Percentiles rank a stretch among this genome's conserved stretches.
Conservation (phyloP, 2,329 filamentous ascomycete species). For the Leptographium wingfieldii region DNA sequence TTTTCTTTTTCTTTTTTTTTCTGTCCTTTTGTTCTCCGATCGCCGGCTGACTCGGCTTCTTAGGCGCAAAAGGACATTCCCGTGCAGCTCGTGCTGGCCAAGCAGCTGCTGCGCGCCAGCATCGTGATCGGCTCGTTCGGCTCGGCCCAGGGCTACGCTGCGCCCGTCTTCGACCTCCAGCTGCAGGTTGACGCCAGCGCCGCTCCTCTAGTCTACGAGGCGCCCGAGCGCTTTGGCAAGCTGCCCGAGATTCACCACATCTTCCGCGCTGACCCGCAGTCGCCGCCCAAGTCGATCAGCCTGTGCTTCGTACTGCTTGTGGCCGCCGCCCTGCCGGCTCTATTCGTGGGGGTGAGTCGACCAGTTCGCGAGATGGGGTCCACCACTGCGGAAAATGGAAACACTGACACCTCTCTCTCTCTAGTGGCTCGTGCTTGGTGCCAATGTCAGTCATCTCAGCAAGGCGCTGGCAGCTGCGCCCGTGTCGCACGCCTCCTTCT, state of each 20-base stretch:
- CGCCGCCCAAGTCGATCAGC: slow-evolving; percentile 68
- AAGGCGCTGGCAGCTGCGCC: slow-evolving; percentile 68
- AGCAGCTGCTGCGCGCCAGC: slow-evolving; percentile 61
- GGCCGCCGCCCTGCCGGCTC: slow-evolving; percentile 56
- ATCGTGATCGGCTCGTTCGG: slow-evolving; percentile 83
- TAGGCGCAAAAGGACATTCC: slow-evolving; percentile 86
- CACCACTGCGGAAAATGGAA: too few species aligned
- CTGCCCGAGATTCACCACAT: slow-evolving; percentile 79
- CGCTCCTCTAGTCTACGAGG: slow-evolving; percentile 44
- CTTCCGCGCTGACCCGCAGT: slow-evolving; percentile 70
- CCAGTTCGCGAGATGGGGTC: not conserved
- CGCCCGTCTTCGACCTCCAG: slow-evolving; percentile 59
- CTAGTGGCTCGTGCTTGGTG: slow-evolving; percentile 72
- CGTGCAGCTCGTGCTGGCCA: slow-evolving; percentile 58
- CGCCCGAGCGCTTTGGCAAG: slow-evolving; percentile 72
- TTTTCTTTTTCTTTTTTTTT: too few species aligned
- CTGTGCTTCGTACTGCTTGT: slow-evolving; percentile 65
- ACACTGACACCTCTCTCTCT: not conserved
- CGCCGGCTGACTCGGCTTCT: not conserved
- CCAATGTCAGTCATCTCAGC: slow-evolving; percentile 65
- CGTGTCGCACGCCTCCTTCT: slow-evolving; percentile 70
- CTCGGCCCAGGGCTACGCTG: slow-evolving; percentile 51
- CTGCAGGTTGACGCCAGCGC: slow-evolving; percentile 50
- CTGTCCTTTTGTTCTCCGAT: not conserved
- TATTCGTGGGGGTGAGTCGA: slow-evolving; percentile 54